Base-by-base conservation (phyloP, 2,329 filamentous ascomycete species). In the Tolypocladium ovalisporum region DNA sequence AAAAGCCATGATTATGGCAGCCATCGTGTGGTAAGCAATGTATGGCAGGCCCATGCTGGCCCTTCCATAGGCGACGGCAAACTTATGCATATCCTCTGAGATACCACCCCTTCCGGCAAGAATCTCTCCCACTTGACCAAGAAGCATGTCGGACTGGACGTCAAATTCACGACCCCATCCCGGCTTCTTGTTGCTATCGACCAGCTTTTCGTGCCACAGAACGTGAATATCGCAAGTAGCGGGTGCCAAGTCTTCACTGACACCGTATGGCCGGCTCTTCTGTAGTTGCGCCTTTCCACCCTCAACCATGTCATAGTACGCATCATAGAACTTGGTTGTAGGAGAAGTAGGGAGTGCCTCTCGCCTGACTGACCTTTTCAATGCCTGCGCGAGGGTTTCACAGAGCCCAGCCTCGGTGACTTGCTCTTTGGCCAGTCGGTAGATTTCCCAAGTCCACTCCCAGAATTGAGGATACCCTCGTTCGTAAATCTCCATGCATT, bases 91-190 rank as follows among this genome's bases (percentile, higher is more conserved):
- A 10, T 61, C 59, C 29, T 49, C 55, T 6, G 52, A 57, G 15
- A 57, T 49, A 12, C 47, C 35, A 6, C 51, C 54, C 47, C 29
- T n/a, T 15, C 4, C 27, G 32, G 24, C 40, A n/a, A 61, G 55
- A 39, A 57, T 8, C 19, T 59, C 55, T 3, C 59, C 59, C 4
- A 51, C 59, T n/a, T 32, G 24, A 17, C 37, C 42, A 13, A 59
- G 39, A 27, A 61, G 34, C 9, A 32, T 27, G 19, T 56, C 59
- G 7, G 57, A 61, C n/a, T 44, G 24, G 1, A 44, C 9, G 32
- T 61, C 59, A 19, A 61, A 59, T 5, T 32, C 24, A 15, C 54
- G 53, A 3, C 59, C 59, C 59, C 57, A 61, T 17, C 59, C 57
- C 1, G 56, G 57, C 35, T 55, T 42, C 51, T 59, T 59, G 29